Conservation (phyloP, 1,284 basidiomycete species). For the Puccinia horiana region DNA sequence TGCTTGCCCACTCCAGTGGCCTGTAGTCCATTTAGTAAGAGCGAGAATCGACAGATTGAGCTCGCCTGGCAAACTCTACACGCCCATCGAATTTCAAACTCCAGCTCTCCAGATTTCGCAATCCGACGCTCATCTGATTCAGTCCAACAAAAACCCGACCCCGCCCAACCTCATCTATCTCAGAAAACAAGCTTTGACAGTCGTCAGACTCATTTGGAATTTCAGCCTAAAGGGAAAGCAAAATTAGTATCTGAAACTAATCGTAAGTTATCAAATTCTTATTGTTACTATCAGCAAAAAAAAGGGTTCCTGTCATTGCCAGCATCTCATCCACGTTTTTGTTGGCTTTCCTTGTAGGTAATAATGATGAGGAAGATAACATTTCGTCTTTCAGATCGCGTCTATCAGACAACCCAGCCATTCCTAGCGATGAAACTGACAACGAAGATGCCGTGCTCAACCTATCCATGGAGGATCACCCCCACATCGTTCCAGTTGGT, state of each 20-base stretch:
- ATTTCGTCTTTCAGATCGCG: neutral
- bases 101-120: neutral
- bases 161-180: neutral
- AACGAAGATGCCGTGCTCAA: slow-evolving; percentile 42
- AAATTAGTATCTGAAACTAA: slow-evolving; percentile 16
- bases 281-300: neutral
- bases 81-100: neutral
- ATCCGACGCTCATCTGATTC: neutral
- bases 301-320: neutral
- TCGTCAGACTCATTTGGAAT: neutral
- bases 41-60: slow-evolving; percentile 17
- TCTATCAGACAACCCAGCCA: neutral
- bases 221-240: slow-evolving; percentile 13
- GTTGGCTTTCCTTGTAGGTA: neutral
- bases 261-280: neutral
- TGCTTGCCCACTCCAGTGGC: slow-evolving; percentile 18
- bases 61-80: slow-evolving; percentile 19
- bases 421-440: slow-evolving; percentile 9
- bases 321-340: neutral
- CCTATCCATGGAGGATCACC: slow-evolving; percentile 39
- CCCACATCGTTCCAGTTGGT: slow-evolving; percentile 54
- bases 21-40: slow-evolving; percentile 38
- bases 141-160: neutral
- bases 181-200: neutral
- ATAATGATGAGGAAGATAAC: neutral